Base-by-base conservation (phyloP, 164 flowering plant species). In the Saururus chinensis region DNA sequence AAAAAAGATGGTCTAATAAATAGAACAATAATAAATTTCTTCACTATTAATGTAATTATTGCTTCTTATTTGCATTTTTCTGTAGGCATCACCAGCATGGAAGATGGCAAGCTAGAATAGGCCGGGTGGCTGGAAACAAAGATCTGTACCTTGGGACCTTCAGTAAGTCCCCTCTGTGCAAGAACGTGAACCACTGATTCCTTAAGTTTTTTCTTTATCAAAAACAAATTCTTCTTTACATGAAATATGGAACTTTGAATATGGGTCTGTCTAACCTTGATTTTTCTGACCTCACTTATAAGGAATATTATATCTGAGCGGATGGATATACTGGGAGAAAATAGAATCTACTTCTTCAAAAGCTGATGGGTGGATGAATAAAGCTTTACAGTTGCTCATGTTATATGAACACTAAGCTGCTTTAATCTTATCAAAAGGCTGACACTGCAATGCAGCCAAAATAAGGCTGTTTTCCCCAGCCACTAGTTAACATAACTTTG, bases 51-150 rank as follows among this genome's bases (percentile, higher is more conserved):
- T 40, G 53, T 26, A 62, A 14, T 61, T 35, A 51, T 7, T 14
- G 40, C 22, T 67, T 42, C 22, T n/a, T 67, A 55, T 57, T 37
- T 69, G 25, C 40, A 63, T 65, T 53, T n/a, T 42, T 59, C 14
- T 12, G 6, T 24, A 90, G 97, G 66, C 92, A 90, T 77, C 95
- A 88, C 64, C 97, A 88, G 67, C 91, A 86, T 73, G 97, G 95
- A 55, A 84, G 95, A 72, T 90, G 97, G 96, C 96, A 89, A 73
- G 96, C 96, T 42, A 70, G 97, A 52, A 90, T 90, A 4, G 95
- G 97, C 21, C 73, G 97, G 41, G 97, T 86, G 22, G 95, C 97
- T 0, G 97, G 97, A 37, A 90, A 90, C 79, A 90, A 90, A 74
- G 97, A 90, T 64, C 88, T 90, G 56, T 90, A 90, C 76, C 88